These are phyloP conservation scores for Xerocomus minutiporus DNA, from an alignment of 1,284 basidiomycete genomes.

Conservation along the genomic window DNA sequence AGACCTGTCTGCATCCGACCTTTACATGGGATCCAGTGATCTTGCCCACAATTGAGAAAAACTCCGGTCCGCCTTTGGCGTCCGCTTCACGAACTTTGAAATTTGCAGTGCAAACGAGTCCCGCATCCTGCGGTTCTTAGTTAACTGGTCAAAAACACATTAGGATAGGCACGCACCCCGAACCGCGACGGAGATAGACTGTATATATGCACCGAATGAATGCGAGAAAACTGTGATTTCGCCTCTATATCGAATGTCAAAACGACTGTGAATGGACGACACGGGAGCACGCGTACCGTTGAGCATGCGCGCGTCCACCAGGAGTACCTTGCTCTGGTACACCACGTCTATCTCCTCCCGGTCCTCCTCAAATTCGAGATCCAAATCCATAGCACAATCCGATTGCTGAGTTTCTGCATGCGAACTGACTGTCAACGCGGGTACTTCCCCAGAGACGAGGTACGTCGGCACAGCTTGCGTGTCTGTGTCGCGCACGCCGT, in stretches of 20 bases:
- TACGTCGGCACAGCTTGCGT: slow-evolving; percentile 59
- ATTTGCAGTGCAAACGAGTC: slow-evolving; percentile 50
- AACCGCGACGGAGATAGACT: slow-evolving; percentile 59
- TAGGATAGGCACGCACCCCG: slow-evolving; percentile 40
- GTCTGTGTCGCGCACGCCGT: slow-evolving; percentile 36
- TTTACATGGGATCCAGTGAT: slow-evolving; percentile 49
- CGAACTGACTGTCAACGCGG: slow-evolving; percentile 12
- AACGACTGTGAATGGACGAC: background rate
- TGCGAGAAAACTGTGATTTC: slow-evolving; percentile 44
- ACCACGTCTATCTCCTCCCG: slow-evolving; percentile 32
- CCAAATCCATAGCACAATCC: slow-evolving; percentile 45
- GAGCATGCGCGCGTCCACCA: slow-evolving; percentile 57
- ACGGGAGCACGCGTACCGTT: slow-evolving; percentile 45
- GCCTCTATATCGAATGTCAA: slow-evolving; percentile 37
- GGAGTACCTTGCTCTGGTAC: slow-evolving; percentile 40
- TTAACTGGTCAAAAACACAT: background rate
- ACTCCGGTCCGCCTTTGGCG: slow-evolving; percentile 40
- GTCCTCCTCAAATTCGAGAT: slow-evolving; percentile 37
- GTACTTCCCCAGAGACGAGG: slow-evolving; percentile 53
- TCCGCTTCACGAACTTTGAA: slow-evolving; percentile 48
- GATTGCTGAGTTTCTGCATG: slow-evolving; percentile 18
- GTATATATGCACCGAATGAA: slow-evolving; percentile 59
- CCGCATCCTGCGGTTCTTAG: slow-evolving; percentile 48
- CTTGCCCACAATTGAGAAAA: slow-evolving; percentile 47
- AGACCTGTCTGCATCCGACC: slow-evolving; percentile 32